Conservation (phyloP, 2,329 filamentous ascomycete genomes). For the Aspergillus novoparasiticus region DNA sequence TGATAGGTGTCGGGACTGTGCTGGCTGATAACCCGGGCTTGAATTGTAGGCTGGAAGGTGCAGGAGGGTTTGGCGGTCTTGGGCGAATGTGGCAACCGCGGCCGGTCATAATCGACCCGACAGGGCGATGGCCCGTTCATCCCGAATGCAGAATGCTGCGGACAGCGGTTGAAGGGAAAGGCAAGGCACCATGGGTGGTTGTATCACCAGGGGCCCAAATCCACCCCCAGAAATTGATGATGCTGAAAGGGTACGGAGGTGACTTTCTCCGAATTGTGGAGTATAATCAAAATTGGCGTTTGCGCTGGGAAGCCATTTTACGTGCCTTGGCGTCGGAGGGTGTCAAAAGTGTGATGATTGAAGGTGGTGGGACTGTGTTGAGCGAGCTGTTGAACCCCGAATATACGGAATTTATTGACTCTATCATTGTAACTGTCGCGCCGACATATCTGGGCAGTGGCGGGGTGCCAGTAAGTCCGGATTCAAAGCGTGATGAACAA, state of each 20-base stretch:
- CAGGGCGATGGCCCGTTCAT: slow-evolving; percentile 69
- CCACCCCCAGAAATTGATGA: slow-evolving; percentile 48
- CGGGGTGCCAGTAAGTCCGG: slow-evolving; percentile 77
- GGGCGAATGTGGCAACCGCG: slow-evolving; percentile 67
- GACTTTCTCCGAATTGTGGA: slow-evolving; percentile 47
- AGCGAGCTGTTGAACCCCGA: slow-evolving; percentile 72
- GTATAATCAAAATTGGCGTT: slow-evolving; percentile 46
- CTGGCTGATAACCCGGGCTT: slow-evolving; percentile 81
- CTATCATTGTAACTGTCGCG: slow-evolving; percentile 84
- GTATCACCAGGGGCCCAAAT: slow-evolving; percentile 52
- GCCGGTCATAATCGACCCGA: slow-evolving; percentile 80
- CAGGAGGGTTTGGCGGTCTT: slow-evolving; percentile 57
- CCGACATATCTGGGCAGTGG: slow-evolving; percentile 86
- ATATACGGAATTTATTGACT: slow-evolving; percentile 67
- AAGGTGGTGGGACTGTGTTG: slow-evolving; percentile 82
- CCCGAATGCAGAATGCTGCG: slow-evolving; percentile 65
- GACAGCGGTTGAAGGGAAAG: slow-evolving; percentile 65
- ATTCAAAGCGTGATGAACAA: slow-evolving; percentile 53
- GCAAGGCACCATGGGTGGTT: slow-evolving; percentile 74
- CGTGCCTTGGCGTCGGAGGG: slow-evolving; percentile 59
- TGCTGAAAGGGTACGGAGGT: slow-evolving; percentile 50
- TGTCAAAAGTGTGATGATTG: slow-evolving; percentile 82
- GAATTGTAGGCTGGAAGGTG: slow-evolving; percentile 73
- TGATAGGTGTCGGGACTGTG: slow-evolving; percentile 82
- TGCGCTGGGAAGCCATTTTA: slow-evolving; percentile 69